Conservation (phyloP, 2,329 filamentous ascomycete genomes). For the Hymenoscyphus scutula region DNA sequence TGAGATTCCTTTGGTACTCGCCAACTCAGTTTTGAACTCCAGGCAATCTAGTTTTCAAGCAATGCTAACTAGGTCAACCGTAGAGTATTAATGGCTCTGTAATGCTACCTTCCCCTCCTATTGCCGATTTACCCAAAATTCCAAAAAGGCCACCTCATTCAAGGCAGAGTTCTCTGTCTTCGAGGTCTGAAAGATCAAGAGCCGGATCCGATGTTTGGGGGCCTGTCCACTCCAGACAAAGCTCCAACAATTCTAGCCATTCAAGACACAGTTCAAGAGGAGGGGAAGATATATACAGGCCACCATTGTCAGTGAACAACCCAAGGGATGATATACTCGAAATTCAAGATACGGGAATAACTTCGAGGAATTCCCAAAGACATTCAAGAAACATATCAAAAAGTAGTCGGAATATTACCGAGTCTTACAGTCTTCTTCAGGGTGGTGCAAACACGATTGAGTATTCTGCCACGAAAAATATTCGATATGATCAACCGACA, state of each 20-base stretch:
- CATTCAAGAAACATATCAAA: not conserved
- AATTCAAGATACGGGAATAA: not conserved
- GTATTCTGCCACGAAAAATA: not conserved
- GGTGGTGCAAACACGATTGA: not conserved
- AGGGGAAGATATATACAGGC: not conserved
- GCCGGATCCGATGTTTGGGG: not conserved
- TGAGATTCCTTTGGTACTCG: too few relatives aligned
- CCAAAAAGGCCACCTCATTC: conserved; percentile 8
- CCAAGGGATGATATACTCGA: not conserved
- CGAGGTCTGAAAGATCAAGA: not conserved
- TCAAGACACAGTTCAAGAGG: not conserved
- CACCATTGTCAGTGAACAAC: not conserved
- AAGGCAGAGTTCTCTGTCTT: not conserved
- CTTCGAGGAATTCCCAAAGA: not conserved
- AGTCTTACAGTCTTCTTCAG: conserved; percentile 7
- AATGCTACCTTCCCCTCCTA: not conserved
- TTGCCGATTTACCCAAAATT: not conserved
- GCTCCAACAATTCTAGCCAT: not conserved
- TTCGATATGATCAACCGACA: conserved; percentile 11
- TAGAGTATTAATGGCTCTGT: not conserved
- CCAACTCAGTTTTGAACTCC: not conserved
- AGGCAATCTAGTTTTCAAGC: not conserved
- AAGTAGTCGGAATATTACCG: not conserved
- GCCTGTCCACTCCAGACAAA: conserved; percentile 8
- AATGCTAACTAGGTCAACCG: not conserved